phyloP scores from a whole-genome alignment of 495 filamentous ascomycete species.

The Oleoguttula mirabilis region DNA sequence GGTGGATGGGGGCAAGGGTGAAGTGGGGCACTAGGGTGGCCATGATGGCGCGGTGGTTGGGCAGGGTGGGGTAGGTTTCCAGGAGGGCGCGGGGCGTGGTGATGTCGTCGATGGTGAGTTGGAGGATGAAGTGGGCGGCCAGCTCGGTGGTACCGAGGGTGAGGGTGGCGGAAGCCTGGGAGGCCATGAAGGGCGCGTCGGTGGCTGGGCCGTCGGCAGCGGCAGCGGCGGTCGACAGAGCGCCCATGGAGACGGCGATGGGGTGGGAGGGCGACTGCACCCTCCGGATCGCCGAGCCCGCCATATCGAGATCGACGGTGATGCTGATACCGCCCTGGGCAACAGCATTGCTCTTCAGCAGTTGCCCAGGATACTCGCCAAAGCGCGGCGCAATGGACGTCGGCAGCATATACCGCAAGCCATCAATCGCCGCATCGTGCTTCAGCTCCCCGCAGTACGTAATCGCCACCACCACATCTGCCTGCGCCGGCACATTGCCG shows the following conservation, averaged over 20 bases:
- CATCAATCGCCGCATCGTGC: slow-evolving; percentile 49
- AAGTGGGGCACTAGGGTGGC: slow-evolving; percentile 56
- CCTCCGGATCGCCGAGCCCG: slow-evolving; percentile 41
- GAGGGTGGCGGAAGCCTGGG: slow-evolving; percentile 49
- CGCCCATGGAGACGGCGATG: slow-evolving; percentile 50
- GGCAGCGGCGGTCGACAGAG: slow-evolving; percentile 35
- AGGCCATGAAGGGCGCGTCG: slow-evolving; percentile 26
- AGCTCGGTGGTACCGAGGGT: slow-evolving; percentile 37
- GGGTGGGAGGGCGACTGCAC: slow-evolving; percentile 57
- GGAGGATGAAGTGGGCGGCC: slow-evolving; percentile 41
- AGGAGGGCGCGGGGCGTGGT: slow-evolving; percentile 49
- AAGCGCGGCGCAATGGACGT: slow-evolving; percentile 52
- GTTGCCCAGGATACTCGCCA: slow-evolving; percentile 34
- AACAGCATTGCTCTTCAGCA: slow-evolving; percentile 13
- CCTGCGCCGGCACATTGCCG: slow-evolving; percentile 48
- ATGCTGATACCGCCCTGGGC: slow-evolving; percentile 40
- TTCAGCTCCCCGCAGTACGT: slow-evolving; percentile 57
- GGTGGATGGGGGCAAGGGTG: slow-evolving; percentile 37
- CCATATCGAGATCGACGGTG: slow-evolving; percentile 48
- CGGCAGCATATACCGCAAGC: slow-evolving; percentile 53
- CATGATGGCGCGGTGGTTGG: slow-evolving; percentile 53
- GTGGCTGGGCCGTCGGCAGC: slow-evolving; percentile 29
- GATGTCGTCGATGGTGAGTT: slow-evolving; percentile 43
- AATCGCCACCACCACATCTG: slow-evolving; percentile 43
- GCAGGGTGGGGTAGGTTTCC: slow-evolving; percentile 48